Evolutionary conservation across 169 alveolate species (phyloP).

Genomic region (Plasmodium inui): DNA sequence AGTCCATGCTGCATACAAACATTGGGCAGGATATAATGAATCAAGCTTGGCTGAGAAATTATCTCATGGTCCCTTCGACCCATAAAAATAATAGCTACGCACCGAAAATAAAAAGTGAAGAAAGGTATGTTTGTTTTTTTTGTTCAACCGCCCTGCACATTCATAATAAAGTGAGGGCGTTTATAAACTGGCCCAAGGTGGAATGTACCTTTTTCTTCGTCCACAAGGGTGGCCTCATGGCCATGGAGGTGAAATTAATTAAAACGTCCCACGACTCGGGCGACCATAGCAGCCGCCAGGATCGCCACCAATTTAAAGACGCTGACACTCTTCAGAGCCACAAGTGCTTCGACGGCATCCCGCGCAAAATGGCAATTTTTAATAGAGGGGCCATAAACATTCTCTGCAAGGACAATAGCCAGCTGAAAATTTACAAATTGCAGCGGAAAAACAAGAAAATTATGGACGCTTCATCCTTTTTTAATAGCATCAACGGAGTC

Average conservation of each 20-base stretch:
- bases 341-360: slow-evolving; percentile 49
- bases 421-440: slow-evolving; percentile 35
- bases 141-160: slow-evolving; percentile 39
- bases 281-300: background rate
- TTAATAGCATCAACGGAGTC: slow-evolving; percentile 42
- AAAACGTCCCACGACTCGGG: slow-evolving; percentile 28
- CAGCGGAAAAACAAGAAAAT: slow-evolving; percentile 66
- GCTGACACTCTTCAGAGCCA: background rate
- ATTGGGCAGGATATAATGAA: background rate
- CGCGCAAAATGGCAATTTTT: slow-evolving; percentile 33
- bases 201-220: slow-evolving; percentile 45
- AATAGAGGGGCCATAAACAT: slow-evolving; percentile 27
- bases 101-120: slow-evolving; percentile 58
- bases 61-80: background rate
- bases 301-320: background rate
- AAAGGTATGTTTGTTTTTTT: slow-evolving; percentile 56
- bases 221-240: slow-evolving; percentile 13
- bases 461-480: slow-evolving; percentile 40
- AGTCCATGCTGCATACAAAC: background rate
- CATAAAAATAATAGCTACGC: slow-evolving; percentile 17
- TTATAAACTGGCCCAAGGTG: slow-evolving; percentile 71
- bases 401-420: slow-evolving; percentile 42
- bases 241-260: slow-evolving; percentile 40
- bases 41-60: background rate
- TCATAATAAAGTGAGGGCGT: slow-evolving; percentile 55